phyloP scores from a whole-genome alignment of 257 asterid genomes.

The Rehmannia glutinosa region DNA sequence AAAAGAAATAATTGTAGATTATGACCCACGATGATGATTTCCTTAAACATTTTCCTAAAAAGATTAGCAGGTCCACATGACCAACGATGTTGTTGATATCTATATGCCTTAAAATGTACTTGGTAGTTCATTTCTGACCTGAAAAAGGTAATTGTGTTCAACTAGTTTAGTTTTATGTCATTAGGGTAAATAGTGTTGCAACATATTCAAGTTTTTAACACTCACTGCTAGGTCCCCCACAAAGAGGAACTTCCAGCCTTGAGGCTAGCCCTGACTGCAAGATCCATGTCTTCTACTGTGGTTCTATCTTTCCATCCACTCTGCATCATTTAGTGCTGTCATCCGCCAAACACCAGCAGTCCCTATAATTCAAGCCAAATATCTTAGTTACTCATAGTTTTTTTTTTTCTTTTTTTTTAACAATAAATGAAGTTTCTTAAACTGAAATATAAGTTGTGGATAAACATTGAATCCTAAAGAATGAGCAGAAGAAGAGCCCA shows the following conservation, averaged over 20 bases:
- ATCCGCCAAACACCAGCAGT: conserved; percentile 70
- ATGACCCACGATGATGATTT: conserved; percentile 58
- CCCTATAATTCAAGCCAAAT: conserved; percentile 30
- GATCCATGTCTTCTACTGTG: conserved; percentile 67
- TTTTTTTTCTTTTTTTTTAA: no score
- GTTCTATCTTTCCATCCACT: conserved; percentile 73
- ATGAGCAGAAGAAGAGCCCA: conserved; percentile 51
- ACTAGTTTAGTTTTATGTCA: not conserved
- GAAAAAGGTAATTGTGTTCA: conserved; percentile 8
- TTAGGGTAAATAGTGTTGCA: not conserved
- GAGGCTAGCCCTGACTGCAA: conserved; percentile 62
- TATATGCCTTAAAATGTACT: conserved; percentile 86
- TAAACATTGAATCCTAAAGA: conserved; percentile 68
- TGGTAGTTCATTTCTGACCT: conserved; percentile 90
- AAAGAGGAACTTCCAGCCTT: conserved; percentile 64
- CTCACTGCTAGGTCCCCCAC: conserved; percentile 42
- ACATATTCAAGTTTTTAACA: conserved; percentile 5
- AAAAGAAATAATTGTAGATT: conserved; percentile 4
- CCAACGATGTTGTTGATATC: conserved; percentile 92
- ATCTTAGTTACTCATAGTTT: not conserved
- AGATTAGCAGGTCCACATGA: conserved; percentile 93
- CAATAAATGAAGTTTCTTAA: not conserved
- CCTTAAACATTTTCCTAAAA: conserved; percentile 68
- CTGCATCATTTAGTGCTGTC: conserved; percentile 52
- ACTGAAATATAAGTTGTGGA: not conserved